Percentiles rank a stretch among this genome's conserved stretches.
Evolutionary conservation across 306 rosid species (phyloP).

Genomic region (Vigna hirtella): DNA sequence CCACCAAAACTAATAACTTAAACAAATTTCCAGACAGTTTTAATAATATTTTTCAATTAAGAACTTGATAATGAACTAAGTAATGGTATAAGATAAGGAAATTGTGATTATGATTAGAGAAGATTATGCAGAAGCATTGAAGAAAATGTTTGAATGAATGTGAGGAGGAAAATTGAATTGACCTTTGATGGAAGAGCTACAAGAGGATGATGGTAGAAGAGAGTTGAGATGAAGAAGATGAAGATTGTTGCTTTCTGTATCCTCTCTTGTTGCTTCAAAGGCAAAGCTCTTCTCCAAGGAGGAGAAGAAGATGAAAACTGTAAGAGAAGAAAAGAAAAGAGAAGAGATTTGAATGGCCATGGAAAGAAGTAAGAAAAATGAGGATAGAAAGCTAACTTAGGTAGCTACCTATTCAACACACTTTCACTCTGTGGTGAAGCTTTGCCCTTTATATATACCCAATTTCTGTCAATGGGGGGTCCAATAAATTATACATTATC

Average conservation of each 20-base stretch:
- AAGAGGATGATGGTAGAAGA: constrained; percentile 64
- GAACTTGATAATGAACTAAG: no score
- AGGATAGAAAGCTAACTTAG: neutral
- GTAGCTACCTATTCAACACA: neutral
- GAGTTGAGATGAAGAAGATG: constrained; percentile 51
- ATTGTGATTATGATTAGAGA: neutral
- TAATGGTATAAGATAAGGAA: neutral
- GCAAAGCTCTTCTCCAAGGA: constrained; percentile 37
- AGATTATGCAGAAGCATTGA: neutral
- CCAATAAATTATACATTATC: neutral
- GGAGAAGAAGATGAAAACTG: neutral
- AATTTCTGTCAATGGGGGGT: neutral
- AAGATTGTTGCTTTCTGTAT: constrained; percentile 1
- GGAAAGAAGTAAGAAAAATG: neutral
- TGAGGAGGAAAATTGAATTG: constrained; percentile 11
- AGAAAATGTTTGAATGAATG: neutral
- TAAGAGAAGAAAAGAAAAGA: constrained; percentile 29
- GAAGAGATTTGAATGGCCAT: constrained; percentile 43
- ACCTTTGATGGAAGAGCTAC: constrained; percentile 60
- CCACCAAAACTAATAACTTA: no score
- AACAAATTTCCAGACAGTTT: no score
- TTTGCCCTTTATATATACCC: constrained; percentile 45
- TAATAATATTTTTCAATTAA: no score
- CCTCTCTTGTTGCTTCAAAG: constrained; percentile 36
- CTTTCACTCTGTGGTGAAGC: neutral